phyloP scores from a whole-genome alignment of 73 alveolate species.

The Tetrahymena borealis region DNA sequence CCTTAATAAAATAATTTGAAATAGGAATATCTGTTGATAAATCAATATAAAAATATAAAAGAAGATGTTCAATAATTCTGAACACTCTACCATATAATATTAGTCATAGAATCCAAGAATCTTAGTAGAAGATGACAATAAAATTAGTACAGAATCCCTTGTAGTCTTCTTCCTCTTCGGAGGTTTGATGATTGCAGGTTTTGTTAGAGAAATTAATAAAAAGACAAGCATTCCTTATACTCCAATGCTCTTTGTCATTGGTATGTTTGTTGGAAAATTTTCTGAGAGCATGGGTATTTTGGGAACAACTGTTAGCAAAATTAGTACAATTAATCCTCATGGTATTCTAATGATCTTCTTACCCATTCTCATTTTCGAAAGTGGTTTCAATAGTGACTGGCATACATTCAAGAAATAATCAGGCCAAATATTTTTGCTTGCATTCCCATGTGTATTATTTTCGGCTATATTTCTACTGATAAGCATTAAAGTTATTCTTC shows the following conservation, averaged over 20 bases:
- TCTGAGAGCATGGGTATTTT: slow-evolving; percentile 7
- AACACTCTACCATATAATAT: background rate
- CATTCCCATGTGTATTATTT: slow-evolving; percentile 44
- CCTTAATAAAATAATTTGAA: background rate
- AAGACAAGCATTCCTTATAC: slow-evolving; percentile 32
- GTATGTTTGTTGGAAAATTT: slow-evolving; percentile 22
- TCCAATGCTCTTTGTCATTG: slow-evolving; percentile 27
- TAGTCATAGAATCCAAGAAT: background rate
- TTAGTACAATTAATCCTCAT: slow-evolving; percentile 7
- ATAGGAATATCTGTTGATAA: background rate
- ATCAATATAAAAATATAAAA: background rate
- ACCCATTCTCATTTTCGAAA: slow-evolving; percentile 46
- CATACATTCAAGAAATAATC: slow-evolving; percentile 36
- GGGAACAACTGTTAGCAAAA: background rate
- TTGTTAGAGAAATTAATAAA: slow-evolving; percentile 18
- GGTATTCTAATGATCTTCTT: slow-evolving; percentile 30
- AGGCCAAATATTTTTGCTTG: slow-evolving; percentile 29
- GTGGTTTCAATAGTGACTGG: slow-evolving; percentile 50
- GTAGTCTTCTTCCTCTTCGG: slow-evolving; percentile 23
- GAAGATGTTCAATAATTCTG: background rate
- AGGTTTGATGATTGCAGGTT: slow-evolving; percentile 25
- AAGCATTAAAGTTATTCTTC: slow-evolving; percentile 33
- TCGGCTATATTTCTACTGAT: slow-evolving; percentile 19
- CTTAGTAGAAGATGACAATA: background rate
- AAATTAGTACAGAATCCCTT: background rate